phyloP scores from a whole-genome alignment of 1,139 yeast species.

The Pichia sp. region DNA sequence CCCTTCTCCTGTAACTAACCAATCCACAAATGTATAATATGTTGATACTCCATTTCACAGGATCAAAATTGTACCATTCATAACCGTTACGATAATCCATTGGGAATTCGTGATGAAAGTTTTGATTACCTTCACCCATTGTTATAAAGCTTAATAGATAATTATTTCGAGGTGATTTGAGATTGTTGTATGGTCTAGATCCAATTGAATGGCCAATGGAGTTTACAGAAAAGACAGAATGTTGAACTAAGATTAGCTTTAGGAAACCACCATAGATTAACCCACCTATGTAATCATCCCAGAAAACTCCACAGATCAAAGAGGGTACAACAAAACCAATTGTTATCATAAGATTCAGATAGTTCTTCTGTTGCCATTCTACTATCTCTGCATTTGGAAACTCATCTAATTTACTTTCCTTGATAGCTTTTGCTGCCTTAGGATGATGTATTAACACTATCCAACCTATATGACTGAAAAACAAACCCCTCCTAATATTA shows the following conservation, averaged over 20 bases:
- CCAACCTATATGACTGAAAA: slow-evolving; percentile 64
- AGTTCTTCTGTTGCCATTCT: slow-evolving; percentile 52
- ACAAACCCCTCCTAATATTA: slow-evolving; percentile 49
- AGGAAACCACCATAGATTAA: slow-evolving; percentile 56
- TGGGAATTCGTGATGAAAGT: slow-evolving; percentile 71
- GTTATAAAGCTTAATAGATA: slow-evolving; percentile 44
- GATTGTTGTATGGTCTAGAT: slow-evolving; percentile 57
- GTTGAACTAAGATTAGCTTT: slow-evolving; percentile 47
- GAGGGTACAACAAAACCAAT: slow-evolving; percentile 47
- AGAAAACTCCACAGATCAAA: slow-evolving; percentile 35
- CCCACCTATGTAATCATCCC: slow-evolving; percentile 49
- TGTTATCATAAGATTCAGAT: slow-evolving; percentile 36
- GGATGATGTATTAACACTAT: slow-evolving; percentile 47
- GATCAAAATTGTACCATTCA: slow-evolving; percentile 51
- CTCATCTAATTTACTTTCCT: slow-evolving; percentile 31
- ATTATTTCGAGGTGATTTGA: slow-evolving; percentile 48
- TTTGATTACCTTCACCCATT: slow-evolving; percentile 61
- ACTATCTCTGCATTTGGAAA: slow-evolving; percentile 34
- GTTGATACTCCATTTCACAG: slow-evolving; percentile 56
- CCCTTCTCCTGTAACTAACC: slow-evolving; percentile 36
- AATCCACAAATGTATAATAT: slow-evolving; percentile 36
- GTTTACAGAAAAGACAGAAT: slow-evolving; percentile 47
- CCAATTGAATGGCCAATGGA: slow-evolving; percentile 55
- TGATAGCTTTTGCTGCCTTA: slow-evolving; percentile 30
- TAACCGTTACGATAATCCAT: slow-evolving; percentile 55